Evolutionary conservation across 2,329 filamentous ascomycete genomes (phyloP).

Genomic region (Penicillium sp.): DNA sequence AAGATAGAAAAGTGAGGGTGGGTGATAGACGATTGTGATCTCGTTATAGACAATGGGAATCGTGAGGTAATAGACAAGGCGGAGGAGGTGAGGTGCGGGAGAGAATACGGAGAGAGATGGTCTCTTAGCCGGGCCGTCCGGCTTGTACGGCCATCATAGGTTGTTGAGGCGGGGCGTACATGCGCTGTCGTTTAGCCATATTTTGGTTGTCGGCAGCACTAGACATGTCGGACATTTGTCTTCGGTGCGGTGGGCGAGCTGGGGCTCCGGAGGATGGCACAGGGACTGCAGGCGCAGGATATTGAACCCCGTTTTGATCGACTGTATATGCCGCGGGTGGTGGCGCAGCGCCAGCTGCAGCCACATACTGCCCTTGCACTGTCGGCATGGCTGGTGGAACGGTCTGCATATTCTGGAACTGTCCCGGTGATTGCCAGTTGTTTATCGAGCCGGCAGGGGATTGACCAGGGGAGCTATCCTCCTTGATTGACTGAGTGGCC

Average conservation of each 20-base stretch:
- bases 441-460: constrained; percentile 62
- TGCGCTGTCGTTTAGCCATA: constrained; percentile 62
- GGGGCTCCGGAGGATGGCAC: constrained; percentile 36
- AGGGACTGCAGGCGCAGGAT: constrained; percentile 40
- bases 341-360: constrained; percentile 37
- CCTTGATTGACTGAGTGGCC: constrained; percentile 61
- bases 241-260: constrained; percentile 51
- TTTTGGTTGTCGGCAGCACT: constrained; percentile 57
- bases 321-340: constrained; percentile 44
- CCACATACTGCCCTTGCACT: constrained; percentile 49
- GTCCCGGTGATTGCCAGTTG: constrained; percentile 67
- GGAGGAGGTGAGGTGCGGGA: constrained; percentile 9
- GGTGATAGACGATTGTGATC: constrained; percentile 28
- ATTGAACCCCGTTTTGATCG: constrained; percentile 47
- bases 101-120: neutral
- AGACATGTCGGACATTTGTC: constrained; percentile 65
- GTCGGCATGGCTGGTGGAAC: constrained; percentile 53
- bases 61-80: constrained; percentile 28
- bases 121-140: constrained; percentile 39
- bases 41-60: constrained; percentile 35
- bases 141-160: constrained; percentile 56
- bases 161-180: constrained; percentile 54
- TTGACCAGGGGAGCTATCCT: constrained; percentile 66
- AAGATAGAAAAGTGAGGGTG: constrained; percentile 16
- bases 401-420: constrained; percentile 62